Evolutionary conservation across 352 stramenopile genomes (phyloP), one percentile per base, ranked within the genome.

Genomic region (Phytophthora hybrid): DNA sequence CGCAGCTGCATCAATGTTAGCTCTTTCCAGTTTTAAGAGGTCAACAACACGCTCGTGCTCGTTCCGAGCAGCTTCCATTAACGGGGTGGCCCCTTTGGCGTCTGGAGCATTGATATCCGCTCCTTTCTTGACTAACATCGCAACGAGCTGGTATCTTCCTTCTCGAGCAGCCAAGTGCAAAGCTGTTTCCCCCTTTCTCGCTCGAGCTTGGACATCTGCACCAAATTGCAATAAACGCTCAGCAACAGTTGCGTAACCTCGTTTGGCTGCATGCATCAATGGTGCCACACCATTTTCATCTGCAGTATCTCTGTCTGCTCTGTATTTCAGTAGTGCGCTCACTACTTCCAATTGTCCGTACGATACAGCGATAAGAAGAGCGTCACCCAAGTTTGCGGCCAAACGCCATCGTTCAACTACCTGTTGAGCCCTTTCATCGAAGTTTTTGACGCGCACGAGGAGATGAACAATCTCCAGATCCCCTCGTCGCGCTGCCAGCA

Each of bases 231-330:
- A 14, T 14, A 55, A 29, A 31, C 10, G 19, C 11, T 14, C 11
- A 9, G 7, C 49, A 29, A 16, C 29, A 16, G 10, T 18, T 4
- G 9, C 49, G 19, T 31, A 8, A 14, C 49, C 49, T 19, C 19
- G 49, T 31, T 14, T 55, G 3, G 49, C 49, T 31, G 49, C 49
- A 29, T 55, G 19, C 49, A 55, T 55, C 19, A 55, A 18, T 10
- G 23, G 16, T 13, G 52, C 41, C 52, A 5, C 1, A 10, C 13
- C 21, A 37, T 41, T 4, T 41, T 58, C 14, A n/a, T 32, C 32
- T 41, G 2, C n/a, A n/a, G 23, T 23, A 18, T 63, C 39, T 44
- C 29, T 16, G 52, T 63, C 57, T 23, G 39, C 57, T 63, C 57
- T 39, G 23, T 63, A 55, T 13, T 29, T 19, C 2, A 63, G 7